These are phyloP conservation scores for Vigna mungo DNA, from an alignment of 306 rosid species.

Conservation along the genomic window DNA sequence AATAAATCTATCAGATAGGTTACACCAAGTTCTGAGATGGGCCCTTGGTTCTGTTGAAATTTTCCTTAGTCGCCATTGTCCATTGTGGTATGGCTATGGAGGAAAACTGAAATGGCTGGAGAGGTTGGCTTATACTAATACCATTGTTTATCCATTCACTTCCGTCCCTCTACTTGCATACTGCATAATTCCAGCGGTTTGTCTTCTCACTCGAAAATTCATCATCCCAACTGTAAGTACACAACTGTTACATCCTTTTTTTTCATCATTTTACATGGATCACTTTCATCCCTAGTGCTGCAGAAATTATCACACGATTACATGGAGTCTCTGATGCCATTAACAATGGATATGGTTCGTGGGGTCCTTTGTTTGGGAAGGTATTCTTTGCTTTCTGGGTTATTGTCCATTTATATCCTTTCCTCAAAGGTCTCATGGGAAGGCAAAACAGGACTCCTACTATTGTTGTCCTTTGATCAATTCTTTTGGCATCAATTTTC, in stretches of 20 bases:
- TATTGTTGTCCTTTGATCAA: constrained; percentile 13
- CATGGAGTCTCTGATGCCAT: constrained; percentile 11
- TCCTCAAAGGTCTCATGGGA: constrained; percentile 25
- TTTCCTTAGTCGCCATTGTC: constrained; percentile 7
- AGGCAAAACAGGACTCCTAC: constrained; percentile 11
- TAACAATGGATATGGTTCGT: neutral
- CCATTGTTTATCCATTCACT: constrained; percentile 11
- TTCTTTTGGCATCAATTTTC: constrained; percentile 13
- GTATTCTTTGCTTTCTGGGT: constrained; percentile 10
- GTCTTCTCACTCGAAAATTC: constrained; percentile 6
- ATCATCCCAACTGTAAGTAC: constrained; percentile 2
- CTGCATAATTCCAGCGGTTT: constrained; percentile 9
- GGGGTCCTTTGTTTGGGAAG: constrained; percentile 24
- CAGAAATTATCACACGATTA: neutral
- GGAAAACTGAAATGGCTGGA: constrained; percentile 22
- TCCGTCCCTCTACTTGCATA: constrained; percentile 2
- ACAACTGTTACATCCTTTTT: neutral
- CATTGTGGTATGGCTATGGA: constrained; percentile 27
- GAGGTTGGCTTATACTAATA: constrained; percentile 12
- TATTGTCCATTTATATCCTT: constrained; percentile 4
- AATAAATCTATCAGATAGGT: constrained; percentile 17
- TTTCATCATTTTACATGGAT: neutral
- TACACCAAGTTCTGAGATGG: constrained; percentile 23
- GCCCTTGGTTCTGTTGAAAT: constrained; percentile 22
- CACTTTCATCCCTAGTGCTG: neutral